Evolutionary conservation across 1,139 yeast species (phyloP), one percentile per base, ranked within the genome.

Genomic region (Lodderomyces parapsilosis): DNA sequence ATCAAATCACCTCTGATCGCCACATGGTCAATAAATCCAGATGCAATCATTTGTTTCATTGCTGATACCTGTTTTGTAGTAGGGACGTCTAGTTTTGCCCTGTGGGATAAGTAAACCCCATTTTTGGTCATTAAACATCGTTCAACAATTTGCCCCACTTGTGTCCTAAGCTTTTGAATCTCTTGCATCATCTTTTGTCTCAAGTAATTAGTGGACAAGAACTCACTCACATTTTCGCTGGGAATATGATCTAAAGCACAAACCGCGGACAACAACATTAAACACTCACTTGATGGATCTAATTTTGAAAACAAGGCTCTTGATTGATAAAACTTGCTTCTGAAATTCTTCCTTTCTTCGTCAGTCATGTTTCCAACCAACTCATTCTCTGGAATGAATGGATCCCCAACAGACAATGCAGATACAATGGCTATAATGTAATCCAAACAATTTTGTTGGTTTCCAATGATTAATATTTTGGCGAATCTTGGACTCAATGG

Each of bases 401-500:
- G 96, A 56, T 91, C 96, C 3, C 97, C 98, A 37, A 93, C 98
- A 0, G 98, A 85, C 35, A 94, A 66, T 0, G 93, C 96, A 15
- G 98, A 86, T 1, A 94, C 98, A 45, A 94, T 76, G 0, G 98
- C 94, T 43, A 93, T 81, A 22, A 93, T 74, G 56, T 88, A 93
- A 0, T 96, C 90, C 46, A 93, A 68, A 63, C 98, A 91, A 4
- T 79, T 84, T 43, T 79, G 81, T 60, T 93, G 97, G 59, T 90
- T 88, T 8, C 96, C 96, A 34, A 91, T 79, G 35, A 91, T 76
- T 47, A 94, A 71, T 75, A 94, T 89, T 58, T 91, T 91, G 4
- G 99, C 83, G 62, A 86, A 94, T 41, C 99, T 72, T 3, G 99
- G 99, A 58, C 95, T 85, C 54, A 94, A 72, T 32, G 99, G 99